These are phyloP conservation scores for Phialophora expanda DNA, from an alignment of 2,329 filamentous ascomycete species.

Conservation along the genomic window DNA sequence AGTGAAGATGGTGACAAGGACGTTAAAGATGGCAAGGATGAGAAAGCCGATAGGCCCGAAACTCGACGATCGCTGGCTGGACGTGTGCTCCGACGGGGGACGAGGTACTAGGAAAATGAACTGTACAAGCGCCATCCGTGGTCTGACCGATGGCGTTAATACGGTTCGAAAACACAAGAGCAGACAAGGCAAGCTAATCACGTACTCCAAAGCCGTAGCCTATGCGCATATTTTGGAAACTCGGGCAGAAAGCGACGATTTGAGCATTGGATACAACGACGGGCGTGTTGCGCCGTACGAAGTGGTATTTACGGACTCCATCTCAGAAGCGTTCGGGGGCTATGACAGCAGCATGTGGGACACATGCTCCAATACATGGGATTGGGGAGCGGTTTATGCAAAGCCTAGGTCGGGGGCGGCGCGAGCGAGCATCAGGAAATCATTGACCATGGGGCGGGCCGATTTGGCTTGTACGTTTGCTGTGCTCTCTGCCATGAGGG, in stretches of 20 bases:
- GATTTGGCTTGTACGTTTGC: too few relatives aligned
- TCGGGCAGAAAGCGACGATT: background rate
- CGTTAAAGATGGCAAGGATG: slow-evolving; percentile 23
- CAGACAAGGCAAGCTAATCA: background rate
- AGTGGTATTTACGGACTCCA: background rate
- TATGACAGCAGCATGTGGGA: background rate
- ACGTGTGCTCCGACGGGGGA: slow-evolving; percentile 24
- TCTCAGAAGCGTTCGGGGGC: too few relatives aligned
- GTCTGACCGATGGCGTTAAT: background rate
- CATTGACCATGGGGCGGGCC: too few relatives aligned
- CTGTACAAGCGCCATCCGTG: background rate
- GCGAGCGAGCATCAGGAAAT: background rate
- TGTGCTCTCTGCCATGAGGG: too few relatives aligned
- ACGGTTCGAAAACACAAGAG: background rate
- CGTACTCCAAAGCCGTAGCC: too few relatives aligned
- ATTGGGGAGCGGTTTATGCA: background rate
- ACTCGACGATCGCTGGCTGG: slow-evolving; percentile 24
- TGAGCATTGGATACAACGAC: background rate
- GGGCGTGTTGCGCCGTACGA: background rate
- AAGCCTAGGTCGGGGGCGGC: background rate
- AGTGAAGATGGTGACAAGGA: slow-evolving; percentile 18
- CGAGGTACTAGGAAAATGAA: slow-evolving; percentile 8
- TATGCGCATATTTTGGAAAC: background rate
- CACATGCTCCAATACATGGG: too few relatives aligned
- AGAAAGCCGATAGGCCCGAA: slow-evolving; percentile 22